Evolutionary conservation across 1,284 basidiomycete genomes (phyloP).

Genomic region (Termitomyces sp.): DNA sequence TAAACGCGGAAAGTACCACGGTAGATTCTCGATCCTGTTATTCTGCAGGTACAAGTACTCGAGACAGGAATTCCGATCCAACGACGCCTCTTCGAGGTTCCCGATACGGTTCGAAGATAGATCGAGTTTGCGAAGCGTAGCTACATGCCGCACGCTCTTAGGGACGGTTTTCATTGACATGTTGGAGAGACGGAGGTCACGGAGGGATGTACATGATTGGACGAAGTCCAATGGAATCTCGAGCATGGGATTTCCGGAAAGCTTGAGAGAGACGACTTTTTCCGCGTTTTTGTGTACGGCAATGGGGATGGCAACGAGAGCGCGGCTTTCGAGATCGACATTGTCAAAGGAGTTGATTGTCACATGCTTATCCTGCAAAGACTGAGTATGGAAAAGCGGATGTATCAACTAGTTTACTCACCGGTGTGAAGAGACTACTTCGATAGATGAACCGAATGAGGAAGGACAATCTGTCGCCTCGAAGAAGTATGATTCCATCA

Average conservation of each 20-base stretch:
- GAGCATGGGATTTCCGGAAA: constrained; percentile 93
- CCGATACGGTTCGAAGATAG: constrained; percentile 91
- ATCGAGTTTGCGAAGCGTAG: constrained; percentile 79
- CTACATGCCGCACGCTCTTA: constrained; percentile 73
- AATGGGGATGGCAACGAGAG: constrained; percentile 89
- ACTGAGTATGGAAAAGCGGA: neutral
- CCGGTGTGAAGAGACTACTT: constrained; percentile 62
- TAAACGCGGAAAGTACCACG: constrained; percentile 80
- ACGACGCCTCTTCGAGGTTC: constrained; percentile 82
- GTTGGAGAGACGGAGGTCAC: constrained; percentile 85
- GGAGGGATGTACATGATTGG: constrained; percentile 80
- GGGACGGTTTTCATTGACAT: constrained; percentile 96
- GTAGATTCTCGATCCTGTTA: constrained; percentile 87
- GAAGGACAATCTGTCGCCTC: constrained; percentile 80
- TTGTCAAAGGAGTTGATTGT: constrained; percentile 74
- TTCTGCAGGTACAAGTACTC: constrained; percentile 81
- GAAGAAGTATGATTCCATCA: constrained; percentile 80
- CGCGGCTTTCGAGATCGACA: constrained; percentile 81
- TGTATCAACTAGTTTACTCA: constrained; percentile 23
- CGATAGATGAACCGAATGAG: constrained; percentile 87
- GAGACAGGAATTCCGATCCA: constrained; percentile 77
- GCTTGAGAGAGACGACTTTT: constrained; percentile 81
- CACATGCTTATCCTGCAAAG: constrained; percentile 61
- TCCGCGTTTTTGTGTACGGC: constrained; percentile 85
- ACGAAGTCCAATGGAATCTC: constrained; percentile 97